Evolutionary conservation across 1,284 basidiomycete genomes (phyloP).

Genomic region (Irpex lacteus): DNA sequence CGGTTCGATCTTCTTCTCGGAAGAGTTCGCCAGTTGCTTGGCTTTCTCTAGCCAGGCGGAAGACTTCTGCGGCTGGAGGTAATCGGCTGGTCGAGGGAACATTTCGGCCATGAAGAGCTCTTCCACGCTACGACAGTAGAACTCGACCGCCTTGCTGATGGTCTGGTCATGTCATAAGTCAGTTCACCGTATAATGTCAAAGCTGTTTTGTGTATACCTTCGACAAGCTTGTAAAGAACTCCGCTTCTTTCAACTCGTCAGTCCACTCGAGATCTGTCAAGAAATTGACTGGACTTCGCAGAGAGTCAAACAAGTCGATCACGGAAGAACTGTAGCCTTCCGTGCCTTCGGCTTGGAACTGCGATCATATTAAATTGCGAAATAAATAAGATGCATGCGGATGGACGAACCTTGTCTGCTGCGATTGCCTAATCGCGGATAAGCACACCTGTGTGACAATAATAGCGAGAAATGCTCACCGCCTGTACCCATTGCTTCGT

Average conservation of each 20-base stretch:
- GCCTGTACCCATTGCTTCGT: slow-evolving; percentile 94
- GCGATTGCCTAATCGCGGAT: slow-evolving; percentile 63
- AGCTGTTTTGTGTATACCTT: slow-evolving; percentile 51
- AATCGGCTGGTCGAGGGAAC: slow-evolving; percentile 81
- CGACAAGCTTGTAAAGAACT: slow-evolving; percentile 85
- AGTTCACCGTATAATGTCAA: neutral
- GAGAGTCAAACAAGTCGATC: slow-evolving; percentile 92
- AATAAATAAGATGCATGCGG: neutral
- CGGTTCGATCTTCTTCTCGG: slow-evolving; percentile 89
- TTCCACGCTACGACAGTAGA: slow-evolving; percentile 89
- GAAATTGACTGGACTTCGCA: slow-evolving; percentile 88
- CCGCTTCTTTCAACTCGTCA: slow-evolving; percentile 84
- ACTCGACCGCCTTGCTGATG: slow-evolving; percentile 88
- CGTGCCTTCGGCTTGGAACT: slow-evolving; percentile 84
- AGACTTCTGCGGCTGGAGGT: slow-evolving; percentile 77
- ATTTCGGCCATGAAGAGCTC: slow-evolving; percentile 91
- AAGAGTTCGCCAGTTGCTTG: slow-evolving; percentile 70
- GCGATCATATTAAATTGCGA: slow-evolving; percentile 3
- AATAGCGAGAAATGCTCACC: slow-evolving; percentile 42
- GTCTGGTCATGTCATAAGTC: slow-evolving; percentile 48
- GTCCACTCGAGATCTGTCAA: slow-evolving; percentile 91
- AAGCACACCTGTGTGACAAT: neutral
- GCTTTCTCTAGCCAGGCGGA: slow-evolving; percentile 96
- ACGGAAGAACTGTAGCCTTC: slow-evolving; percentile 95
- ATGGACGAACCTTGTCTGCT: slow-evolving; percentile 72